phyloP scores from a whole-genome alignment of 345 rosid species.

The Boechera retrofracta region DNA sequence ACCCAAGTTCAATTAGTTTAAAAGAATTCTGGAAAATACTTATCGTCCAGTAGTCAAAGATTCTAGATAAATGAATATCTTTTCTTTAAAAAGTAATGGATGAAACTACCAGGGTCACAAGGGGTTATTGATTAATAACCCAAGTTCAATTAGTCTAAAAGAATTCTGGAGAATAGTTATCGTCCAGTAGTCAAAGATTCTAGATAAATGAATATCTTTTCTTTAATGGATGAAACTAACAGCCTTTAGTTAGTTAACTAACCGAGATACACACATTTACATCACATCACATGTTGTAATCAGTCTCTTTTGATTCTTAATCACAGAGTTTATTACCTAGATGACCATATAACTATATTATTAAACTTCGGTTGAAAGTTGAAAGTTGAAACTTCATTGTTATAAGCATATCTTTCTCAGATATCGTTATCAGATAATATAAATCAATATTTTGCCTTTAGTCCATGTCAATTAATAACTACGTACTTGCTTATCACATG shows the following conservation, averaged over 20 bases:
- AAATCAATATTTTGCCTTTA: background rate
- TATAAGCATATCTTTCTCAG: slow-evolving; percentile 22
- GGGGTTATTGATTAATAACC: background rate
- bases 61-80: slow-evolving; percentile 4
- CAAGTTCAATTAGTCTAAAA: background rate
- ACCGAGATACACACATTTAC: background rate
- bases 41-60: slow-evolving; percentile 17
- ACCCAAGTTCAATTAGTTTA: background rate
- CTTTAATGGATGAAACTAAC: background rate
- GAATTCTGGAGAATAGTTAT: slow-evolving; percentile 2
- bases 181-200: slow-evolving; percentile 20
- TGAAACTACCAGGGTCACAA: background rate
- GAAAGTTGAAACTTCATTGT: slow-evolving; percentile 4
- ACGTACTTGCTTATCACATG: background rate
- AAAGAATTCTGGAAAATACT: background rate
- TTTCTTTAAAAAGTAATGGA: background rate
- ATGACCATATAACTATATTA: slow-evolving; percentile 10
- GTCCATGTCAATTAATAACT: background rate
- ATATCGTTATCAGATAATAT: slow-evolving; percentile 17
- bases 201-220: background rate
- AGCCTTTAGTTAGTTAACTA: slow-evolving; percentile 13
- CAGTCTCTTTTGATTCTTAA: slow-evolving; percentile 33
- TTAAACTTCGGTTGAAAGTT: background rate
- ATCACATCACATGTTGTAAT: slow-evolving; percentile 37
- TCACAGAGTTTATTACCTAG: slow-evolving; percentile 11